Evolutionary conservation across 2,329 filamentous ascomycete genomes (phyloP), one percentile per base, ranked within the genome.

Genomic region (Arachnomyces sp.): DNA sequence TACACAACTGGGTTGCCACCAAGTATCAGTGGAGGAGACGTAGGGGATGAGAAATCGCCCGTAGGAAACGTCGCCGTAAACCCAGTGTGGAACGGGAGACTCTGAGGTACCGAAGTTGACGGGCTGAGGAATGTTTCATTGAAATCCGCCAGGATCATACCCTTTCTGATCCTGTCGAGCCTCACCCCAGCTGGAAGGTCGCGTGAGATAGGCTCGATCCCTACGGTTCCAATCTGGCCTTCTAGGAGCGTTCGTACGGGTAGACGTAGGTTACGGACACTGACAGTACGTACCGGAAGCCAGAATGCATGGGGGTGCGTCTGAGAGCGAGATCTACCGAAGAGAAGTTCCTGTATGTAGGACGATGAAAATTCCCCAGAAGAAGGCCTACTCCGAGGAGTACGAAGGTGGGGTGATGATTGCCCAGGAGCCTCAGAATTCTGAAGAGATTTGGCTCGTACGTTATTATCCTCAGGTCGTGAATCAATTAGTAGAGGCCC

Each of bases 181-280:
- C 49, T 54, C 9, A 53, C 51, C 11, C 46, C 32, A 29, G 48
- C 46, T 6, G 52, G 50, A 25, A 53, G 48, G 3, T 45, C 35
- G 14, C 45, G 42, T 4, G 44, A 39, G 13, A 60, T 46, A 7
- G 54, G 52, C 40, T 82, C 73, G 37, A 96, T 69, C 0, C 89
- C 90, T 39, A 98, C 75, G 0, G 89, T 95, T 1, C 90, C 92
- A 4, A 90, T 88, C 62, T 98, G 90, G 7, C 86, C 87, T 12
- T 81, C 73, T 37, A 81, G 73, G 6, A 96, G 72, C 0, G 74
- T 77, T 34, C 79, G 77, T 0, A 95, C 88, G 0, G 90, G 86
- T 2, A 95, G 70, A 4, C 90, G 79, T 7, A 98, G 70, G 51
- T 94, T 94, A 15, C 90, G 82, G 32, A 95, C 81, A 51, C 89